These are phyloP conservation scores for Aureobasidium zeae DNA, from an alignment of 2,329 filamentous ascomycete genomes.

Conservation along the genomic window DNA sequence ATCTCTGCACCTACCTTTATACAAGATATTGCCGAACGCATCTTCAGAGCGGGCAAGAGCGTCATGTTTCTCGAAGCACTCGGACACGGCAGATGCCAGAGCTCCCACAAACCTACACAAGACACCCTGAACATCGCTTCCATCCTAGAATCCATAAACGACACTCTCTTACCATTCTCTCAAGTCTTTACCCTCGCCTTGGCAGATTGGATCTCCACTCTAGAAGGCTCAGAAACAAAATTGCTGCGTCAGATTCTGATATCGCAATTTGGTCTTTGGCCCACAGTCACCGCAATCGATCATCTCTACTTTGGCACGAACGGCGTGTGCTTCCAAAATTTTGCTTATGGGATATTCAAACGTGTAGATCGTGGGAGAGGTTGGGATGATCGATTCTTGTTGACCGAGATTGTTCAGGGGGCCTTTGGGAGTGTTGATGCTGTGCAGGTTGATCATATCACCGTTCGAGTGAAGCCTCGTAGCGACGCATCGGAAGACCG, in stretches of 20 bases:
- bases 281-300: conserved; percentile 57
- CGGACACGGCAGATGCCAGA: conserved; percentile 37
- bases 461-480: conserved; percentile 33
- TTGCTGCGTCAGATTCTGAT: conserved; percentile 60
- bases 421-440: conserved; percentile 49
- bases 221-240: conserved; percentile 60
- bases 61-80: conserved; percentile 73
- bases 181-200: conserved; percentile 66
- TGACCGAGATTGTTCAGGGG: conserved; percentile 69
- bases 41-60: conserved; percentile 83
- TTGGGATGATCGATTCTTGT: conserved; percentile 74
- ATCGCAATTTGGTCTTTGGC: conserved; percentile 56
- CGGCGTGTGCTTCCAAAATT: conserved; percentile 55
- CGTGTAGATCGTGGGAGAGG: conserved; percentile 53
- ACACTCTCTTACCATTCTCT: conserved; percentile 49
- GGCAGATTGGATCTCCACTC: conserved; percentile 64
- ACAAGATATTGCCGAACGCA: conserved; percentile 56
- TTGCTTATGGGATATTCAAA: conserved; percentile 63
- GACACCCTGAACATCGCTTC: background rate
- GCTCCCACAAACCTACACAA: background rate
- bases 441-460: conserved; percentile 54
- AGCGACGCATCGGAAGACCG: background rate
- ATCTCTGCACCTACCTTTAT: conserved; percentile 69
- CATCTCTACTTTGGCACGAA: conserved; percentile 69
- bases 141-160: conserved; percentile 4